Percentiles rank a stretch among this genome's conserved stretches.
These are phyloP conservation scores for Kuraishia cidri DNA, from an alignment of 805 yeast species.

Conservation along the genomic window DNA sequence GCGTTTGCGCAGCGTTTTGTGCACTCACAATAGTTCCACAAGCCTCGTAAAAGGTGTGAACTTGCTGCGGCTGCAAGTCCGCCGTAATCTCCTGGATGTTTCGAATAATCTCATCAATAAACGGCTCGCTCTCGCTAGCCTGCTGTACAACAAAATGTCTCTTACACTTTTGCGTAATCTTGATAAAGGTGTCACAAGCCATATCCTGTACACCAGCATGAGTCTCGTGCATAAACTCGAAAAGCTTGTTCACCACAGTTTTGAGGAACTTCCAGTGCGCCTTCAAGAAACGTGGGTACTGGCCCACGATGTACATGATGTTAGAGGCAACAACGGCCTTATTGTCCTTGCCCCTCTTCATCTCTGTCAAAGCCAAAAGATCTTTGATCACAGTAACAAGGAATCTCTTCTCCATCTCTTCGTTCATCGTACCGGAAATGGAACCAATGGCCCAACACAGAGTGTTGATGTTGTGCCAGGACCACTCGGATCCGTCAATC, in stretches of 20 bases:
- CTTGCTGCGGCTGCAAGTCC: constrained; percentile 94
- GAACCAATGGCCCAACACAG: constrained; percentile 99
- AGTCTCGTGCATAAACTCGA: constrained; percentile 99
- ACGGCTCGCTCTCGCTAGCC: constrained; percentile 79
- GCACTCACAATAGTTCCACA: constrained; percentile 92
- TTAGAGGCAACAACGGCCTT: constrained; percentile 99
- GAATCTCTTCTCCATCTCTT: constrained; percentile 92
- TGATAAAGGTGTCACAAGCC: constrained; percentile 99
- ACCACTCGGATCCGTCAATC: constrained; percentile 96
- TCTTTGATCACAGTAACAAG: constrained; percentile 91
- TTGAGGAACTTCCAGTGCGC: constrained; percentile 98
- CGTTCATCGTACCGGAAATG: constrained; percentile 97
- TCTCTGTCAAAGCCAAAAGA: constrained; percentile 82
- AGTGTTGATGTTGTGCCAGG: constrained; percentile 96
- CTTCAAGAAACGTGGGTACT: constrained; percentile 92
- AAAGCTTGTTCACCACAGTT: constrained; percentile 90
- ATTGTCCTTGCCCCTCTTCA: constrained; percentile 95
- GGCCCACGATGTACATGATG: constrained; percentile 99
- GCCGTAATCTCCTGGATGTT: constrained; percentile 80
- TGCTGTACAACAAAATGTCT: constrained; percentile 89
- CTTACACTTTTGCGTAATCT: constrained; percentile 91
- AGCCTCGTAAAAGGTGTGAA: constrained; percentile 95
- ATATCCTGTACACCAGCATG: constrained; percentile 99
- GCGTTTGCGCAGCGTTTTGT: constrained; percentile 58
- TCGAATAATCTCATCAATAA: constrained; percentile 80